Conservation (phyloP, 768 basidiomycete genomes). For the Pholiota microspora region DNA sequence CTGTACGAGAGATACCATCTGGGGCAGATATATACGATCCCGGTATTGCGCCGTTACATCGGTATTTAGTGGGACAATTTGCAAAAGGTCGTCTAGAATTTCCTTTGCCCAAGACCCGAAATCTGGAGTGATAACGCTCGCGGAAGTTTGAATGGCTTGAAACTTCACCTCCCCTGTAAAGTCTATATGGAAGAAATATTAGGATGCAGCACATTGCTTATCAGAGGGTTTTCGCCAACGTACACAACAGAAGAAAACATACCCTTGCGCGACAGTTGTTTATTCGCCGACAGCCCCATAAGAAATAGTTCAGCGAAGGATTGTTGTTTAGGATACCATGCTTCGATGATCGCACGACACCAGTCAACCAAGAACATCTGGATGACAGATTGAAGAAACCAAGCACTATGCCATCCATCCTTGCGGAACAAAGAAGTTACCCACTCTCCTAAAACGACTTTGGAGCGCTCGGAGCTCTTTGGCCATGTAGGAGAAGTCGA, state of each 20-base stretch:
- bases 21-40: no score
- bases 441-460: not conserved
- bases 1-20: no score
- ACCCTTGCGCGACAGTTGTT: not conserved
- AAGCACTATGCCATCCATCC: not conserved
- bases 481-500: not conserved
- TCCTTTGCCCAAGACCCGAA: not conserved
- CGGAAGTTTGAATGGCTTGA: not conserved
- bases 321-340: slow-evolving; percentile 18
- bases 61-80: not conserved
- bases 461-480: not conserved
- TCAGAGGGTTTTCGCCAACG: not conserved
- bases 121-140: not conserved
- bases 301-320: slow-evolving; percentile 18
- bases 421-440: not conserved
- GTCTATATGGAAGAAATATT: not conserved
- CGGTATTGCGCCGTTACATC: no score
- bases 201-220: slow-evolving; percentile 1
- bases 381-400: slow-evolving; percentile 7
- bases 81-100: not conserved
- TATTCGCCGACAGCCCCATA: slow-evolving; percentile 10
- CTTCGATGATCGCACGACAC: slow-evolving; percentile 19
- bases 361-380: slow-evolving; percentile 19
- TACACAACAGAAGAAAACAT: not conserved
- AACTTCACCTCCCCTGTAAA: not conserved